Base-by-base conservation (phyloP, 2,329 filamentous ascomycete genomes). In the Penicillium sp. region DNA sequence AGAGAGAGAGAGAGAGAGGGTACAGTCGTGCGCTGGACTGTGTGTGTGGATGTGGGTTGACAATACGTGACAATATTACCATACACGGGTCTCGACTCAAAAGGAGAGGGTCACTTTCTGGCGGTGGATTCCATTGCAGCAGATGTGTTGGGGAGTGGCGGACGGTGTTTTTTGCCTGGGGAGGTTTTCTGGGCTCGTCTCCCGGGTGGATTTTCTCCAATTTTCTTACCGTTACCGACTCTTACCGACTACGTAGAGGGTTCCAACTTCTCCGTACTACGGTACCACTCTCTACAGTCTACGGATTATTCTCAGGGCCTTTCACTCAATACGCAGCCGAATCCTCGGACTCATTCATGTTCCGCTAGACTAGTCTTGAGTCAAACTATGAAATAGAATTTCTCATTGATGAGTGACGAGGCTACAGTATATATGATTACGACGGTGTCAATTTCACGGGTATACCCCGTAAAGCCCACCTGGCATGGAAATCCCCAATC, bases 1-100 rank as follows among this genome's bases (percentile, higher is more conserved):
- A 70, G 85, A 80, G 64, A 37, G 57, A 58, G 56, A 63, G 60
- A 79, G 81, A 30, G 82, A 87, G 60, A 19, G 26, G 14, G 51
- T 28, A 83, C 19, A 77, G 68, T 72, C 7, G 51, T 46, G 16
- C 16, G 52, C 6, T 38, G 25, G 62, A 48, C 8, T 37, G 49
- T 48, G 45, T 7, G 14, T 33, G 46, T 51, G 46, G 28, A 14
- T 38, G 37, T 33, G n/a, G 52, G 37, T 25, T 42, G 52, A 30
- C 37, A 37, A 58, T 45, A 58, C 48, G 22, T 52, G 40, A 54
- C 52, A 53, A 26, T 11, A 28, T 33, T 52, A 52, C 55, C 38
- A 56, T 57, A 57, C 55, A n/a, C 16, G 45, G 55, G 55, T 35
- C 55, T 57, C 45, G 55, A 49, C 54, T 49, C 54, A 16, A 1